phyloP scores from a whole-genome alignment of 163 green algal species.

The Chloromonas sp. region DNA sequence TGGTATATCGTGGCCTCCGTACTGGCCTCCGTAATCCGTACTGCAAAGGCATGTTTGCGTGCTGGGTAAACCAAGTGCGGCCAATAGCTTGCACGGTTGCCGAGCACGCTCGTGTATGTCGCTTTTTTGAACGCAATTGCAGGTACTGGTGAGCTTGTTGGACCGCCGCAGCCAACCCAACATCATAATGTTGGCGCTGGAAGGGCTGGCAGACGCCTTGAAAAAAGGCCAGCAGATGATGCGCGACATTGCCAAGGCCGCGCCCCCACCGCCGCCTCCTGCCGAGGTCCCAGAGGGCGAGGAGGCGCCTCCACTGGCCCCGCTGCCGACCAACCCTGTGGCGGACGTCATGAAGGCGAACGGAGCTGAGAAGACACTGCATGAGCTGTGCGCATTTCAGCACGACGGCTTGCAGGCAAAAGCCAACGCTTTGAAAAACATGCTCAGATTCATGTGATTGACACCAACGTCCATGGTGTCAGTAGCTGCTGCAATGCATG shows the following conservation, averaged over 20 bases:
- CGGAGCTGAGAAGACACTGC: not conserved
- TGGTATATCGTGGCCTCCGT: too few relatives aligned
- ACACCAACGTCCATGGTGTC: too few relatives aligned
- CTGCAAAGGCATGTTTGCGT: too few relatives aligned
- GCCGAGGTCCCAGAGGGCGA: not conserved
- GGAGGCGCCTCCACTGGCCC: not conserved
- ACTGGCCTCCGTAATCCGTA: too few relatives aligned
- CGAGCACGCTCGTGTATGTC: too few relatives aligned
- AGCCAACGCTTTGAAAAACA: not conserved
- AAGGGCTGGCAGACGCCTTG: not conserved
- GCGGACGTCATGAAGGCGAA: not conserved
- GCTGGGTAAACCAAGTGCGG: too few relatives aligned
- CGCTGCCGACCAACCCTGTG: not conserved
- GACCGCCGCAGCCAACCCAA: not conserved
- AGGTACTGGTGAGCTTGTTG: not conserved
- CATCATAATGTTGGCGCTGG: not conserved
- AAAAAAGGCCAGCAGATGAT: constrained; percentile 1
- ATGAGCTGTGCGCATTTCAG: not conserved
- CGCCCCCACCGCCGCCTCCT: not conserved
- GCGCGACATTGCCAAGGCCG: not conserved
- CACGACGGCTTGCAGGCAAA: not conserved
- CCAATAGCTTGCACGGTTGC: too few relatives aligned
- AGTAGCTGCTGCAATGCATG: too few relatives aligned
- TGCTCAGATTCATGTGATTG: not conserved
- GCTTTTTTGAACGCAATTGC: not conserved